Evolutionary conservation across 768 basidiomycete species (phyloP).

Genomic region (Rhizopogon salebrosus): DNA sequence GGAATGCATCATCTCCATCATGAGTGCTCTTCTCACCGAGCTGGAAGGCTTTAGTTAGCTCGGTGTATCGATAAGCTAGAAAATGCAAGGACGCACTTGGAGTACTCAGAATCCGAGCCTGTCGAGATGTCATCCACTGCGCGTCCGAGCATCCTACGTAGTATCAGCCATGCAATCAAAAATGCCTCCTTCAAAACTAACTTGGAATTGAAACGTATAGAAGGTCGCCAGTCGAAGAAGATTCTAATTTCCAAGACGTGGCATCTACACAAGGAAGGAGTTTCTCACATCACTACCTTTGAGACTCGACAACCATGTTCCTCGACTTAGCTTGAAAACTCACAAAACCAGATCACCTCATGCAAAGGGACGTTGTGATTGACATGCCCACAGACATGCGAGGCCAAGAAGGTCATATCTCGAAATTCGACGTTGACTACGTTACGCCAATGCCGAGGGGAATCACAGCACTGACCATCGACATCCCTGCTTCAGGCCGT

Average conservation of each 20-base stretch:
- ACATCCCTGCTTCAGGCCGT: conserved; percentile 40
- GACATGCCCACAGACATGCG: conserved; percentile 33
- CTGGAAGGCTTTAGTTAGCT: conserved; percentile 9
- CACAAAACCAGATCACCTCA: conserved; percentile 4
- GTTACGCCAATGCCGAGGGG: conserved; percentile 16
- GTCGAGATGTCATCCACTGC: conserved; percentile 85
- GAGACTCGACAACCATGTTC: not conserved
- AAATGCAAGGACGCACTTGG: conserved; percentile 58
- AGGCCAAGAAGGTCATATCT: conserved; percentile 2
- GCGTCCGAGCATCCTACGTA: conserved; percentile 27
- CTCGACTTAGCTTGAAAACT: not conserved
- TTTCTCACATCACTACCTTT: conserved; percentile 8
- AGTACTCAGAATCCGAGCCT: conserved; percentile 93
- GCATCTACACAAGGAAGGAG: conserved; percentile 8
- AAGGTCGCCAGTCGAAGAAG: not conserved
- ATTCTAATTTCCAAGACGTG: conserved; percentile 8
- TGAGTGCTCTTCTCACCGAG: conserved; percentile 23
- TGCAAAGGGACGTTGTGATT: conserved; percentile 24
- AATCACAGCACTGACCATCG: conserved; percentile 48
- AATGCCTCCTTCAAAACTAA: conserved; percentile 15
- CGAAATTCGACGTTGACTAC: conserved; percentile 14
- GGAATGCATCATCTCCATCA: conserved; percentile 8
- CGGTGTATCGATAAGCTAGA: conserved; percentile 13
- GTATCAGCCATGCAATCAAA: conserved; percentile 16
- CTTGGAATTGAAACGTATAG: conserved; percentile 12